phyloP scores from a whole-genome alignment of 1,284 basidiomycete genomes.

The Trametes pubescens region DNA sequence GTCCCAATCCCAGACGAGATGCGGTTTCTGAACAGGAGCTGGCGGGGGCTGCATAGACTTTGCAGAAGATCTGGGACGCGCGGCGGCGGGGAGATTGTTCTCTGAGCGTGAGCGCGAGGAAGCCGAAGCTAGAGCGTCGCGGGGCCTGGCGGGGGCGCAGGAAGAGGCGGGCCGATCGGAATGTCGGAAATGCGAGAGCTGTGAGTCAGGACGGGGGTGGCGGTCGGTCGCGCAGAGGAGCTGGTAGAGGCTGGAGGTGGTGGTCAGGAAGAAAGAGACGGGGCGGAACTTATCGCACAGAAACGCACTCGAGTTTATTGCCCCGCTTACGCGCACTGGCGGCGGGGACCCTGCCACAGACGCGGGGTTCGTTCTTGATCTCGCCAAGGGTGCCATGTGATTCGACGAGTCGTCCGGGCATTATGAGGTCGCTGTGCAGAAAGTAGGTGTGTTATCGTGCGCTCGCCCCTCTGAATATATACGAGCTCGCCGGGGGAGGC shows the following conservation, averaged over 20 bases:
- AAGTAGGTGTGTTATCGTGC: neutral
- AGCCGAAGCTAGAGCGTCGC: slow-evolving; percentile 1
- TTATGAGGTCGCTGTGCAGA: slow-evolving; percentile 7
- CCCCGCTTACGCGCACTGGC: slow-evolving; percentile 24
- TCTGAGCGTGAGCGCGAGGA: slow-evolving; percentile 14
- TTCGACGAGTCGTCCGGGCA: slow-evolving; percentile 32
- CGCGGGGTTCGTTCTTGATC: slow-evolving; percentile 23
- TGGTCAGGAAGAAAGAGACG: slow-evolving; percentile 25
- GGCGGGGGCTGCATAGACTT: slow-evolving; percentile 23
- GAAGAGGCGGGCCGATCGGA: slow-evolving; percentile 11
- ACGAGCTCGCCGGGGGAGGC: slow-evolving; percentile 2
- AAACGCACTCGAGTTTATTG: slow-evolving; percentile 35
- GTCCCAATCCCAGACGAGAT: slow-evolving; percentile 71
- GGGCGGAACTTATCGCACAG: slow-evolving; percentile 31
- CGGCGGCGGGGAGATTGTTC: slow-evolving; percentile 17
- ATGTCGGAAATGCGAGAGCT: neutral
- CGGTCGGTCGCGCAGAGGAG: slow-evolving; percentile 28
- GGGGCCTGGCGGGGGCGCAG: slow-evolving; percentile 9
- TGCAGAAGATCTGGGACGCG: slow-evolving; percentile 15
- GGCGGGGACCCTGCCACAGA: slow-evolving; percentile 23
- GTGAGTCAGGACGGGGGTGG: slow-evolving; percentile 6
- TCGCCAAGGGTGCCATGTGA: slow-evolving; percentile 26
- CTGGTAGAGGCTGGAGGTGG: slow-evolving; percentile 30
- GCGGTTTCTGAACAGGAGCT: slow-evolving; percentile 24
- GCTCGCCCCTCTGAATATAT: slow-evolving; percentile 10